Evolutionary conservation across 805 yeast species (phyloP).

Genomic region (Wickerhamiella azymoides): DNA sequence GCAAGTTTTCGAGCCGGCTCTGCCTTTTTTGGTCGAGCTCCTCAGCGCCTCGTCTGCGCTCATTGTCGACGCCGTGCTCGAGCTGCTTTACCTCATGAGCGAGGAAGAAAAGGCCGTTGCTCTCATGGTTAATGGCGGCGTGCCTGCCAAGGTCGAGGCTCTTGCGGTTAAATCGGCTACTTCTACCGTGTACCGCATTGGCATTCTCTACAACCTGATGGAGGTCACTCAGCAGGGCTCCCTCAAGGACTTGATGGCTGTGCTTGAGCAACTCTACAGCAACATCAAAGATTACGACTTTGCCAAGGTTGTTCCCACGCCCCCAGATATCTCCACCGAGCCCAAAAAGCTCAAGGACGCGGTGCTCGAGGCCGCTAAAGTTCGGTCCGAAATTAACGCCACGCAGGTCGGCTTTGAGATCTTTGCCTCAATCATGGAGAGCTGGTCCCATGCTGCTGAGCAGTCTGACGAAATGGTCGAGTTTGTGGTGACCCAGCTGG

Average conservation of each 20-base stretch:
- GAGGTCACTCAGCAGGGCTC: conserved; percentile 9
- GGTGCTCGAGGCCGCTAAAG: conserved; percentile 9
- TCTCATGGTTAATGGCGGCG: conserved; percentile 1
- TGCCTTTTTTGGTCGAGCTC: not conserved
- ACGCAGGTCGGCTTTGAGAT: conserved; percentile 64
- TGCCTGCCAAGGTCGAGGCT: not conserved
- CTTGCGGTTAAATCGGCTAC: conserved; percentile 9
- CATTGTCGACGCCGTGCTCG: conserved; percentile 19
- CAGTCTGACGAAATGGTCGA: conserved; percentile 14
- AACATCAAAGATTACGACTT: not conserved
- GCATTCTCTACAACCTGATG: conserved; percentile 20
- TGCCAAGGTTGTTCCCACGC: not conserved
- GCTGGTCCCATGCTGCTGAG: conserved; percentile 24
- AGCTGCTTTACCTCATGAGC: conserved; percentile 22
- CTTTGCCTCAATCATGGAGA: conserved; percentile 60
- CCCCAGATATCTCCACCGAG: not conserved
- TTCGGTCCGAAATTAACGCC: conserved; percentile 32
- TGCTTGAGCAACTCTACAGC: conserved; percentile 9
- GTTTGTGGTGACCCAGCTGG: conserved; percentile 10
- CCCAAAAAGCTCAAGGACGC: conserved; percentile 15
- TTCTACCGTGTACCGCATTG: conserved; percentile 19
- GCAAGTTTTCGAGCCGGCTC: conserved; percentile 17
- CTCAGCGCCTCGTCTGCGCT: conserved; percentile 1
- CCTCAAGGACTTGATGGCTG: conserved; percentile 6
- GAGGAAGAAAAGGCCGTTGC: conserved; percentile 17